Percentiles rank a stretch among this genome's conserved stretches.
These are phyloP conservation scores for Penicillium crystallinum DNA, from an alignment of 495 filamentous ascomycete species.

Conservation along the genomic window DNA sequence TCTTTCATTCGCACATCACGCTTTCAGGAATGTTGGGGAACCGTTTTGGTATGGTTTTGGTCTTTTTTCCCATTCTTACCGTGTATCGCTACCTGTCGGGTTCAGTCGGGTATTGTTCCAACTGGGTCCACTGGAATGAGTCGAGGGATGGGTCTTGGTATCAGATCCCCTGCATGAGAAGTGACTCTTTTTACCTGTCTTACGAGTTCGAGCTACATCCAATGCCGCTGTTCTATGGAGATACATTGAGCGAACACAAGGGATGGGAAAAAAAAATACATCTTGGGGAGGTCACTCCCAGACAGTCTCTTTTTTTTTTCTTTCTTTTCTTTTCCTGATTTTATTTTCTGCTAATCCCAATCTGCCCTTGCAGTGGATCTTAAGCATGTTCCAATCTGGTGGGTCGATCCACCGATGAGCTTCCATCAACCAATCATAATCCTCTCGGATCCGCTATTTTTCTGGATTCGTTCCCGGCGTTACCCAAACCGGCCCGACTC, in stretches of 20 bases:
- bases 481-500: conserved; percentile 29
- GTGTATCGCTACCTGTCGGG: conserved; percentile 11
- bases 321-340: too few species aligned
- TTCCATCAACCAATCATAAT: conserved; percentile 15
- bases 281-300: too few species aligned
- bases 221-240: too few species aligned
- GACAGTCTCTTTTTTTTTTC: too few species aligned
- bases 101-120: conserved; percentile 7
- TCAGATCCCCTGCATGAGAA: conserved; percentile 1
- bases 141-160: not conserved
- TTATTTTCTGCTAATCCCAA: too few species aligned
- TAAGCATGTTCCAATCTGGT: conserved; percentile 17
- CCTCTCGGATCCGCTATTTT: conserved; percentile 6
- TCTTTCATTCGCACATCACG: conserved; percentile 17
- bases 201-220: too few species aligned
- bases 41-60: too few species aligned
- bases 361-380: conserved; percentile 28
- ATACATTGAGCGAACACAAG: too few species aligned
- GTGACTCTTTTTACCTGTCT: too few species aligned
- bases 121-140: not conserved
- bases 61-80: conserved; percentile 12
- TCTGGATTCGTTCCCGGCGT: conserved; percentile 25
- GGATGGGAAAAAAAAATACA: too few species aligned
- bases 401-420: conserved; percentile 18
- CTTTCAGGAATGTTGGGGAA: conserved; percentile 21